phyloP scores from a whole-genome alignment of 495 filamentous ascomycete species.

The Aspergillus ellipticus region DNA sequence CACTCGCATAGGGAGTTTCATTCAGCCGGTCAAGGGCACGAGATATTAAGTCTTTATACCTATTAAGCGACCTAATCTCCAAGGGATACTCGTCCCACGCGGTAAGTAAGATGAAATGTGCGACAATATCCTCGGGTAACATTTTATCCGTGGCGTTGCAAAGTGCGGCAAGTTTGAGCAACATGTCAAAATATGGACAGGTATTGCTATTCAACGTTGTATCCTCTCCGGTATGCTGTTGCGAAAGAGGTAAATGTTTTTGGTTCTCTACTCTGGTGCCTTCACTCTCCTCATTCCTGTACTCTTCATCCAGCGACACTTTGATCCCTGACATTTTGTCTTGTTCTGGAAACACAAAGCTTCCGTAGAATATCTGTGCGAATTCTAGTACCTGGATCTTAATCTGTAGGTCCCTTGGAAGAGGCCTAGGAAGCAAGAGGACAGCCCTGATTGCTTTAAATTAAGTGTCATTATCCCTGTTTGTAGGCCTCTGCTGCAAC shows the following conservation, averaged over 20 bases:
- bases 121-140: conserved; percentile 39
- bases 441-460: conserved; percentile 8
- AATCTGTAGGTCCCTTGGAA: conserved; percentile 25
- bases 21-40: not conserved
- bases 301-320: not conserved
- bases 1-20: not conserved
- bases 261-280: not conserved
- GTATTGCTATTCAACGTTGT: not conserved
- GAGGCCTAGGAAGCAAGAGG: not conserved
- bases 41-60: not conserved
- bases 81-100: conserved; percentile 43
- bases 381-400: conserved; percentile 27
- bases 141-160: conserved; percentile 31
- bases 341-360: not conserved
- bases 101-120: conserved; percentile 49
- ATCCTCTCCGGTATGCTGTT: not conserved
- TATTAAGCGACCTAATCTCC: conserved; percentile 12
- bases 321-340: not conserved
- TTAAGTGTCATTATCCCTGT: not conserved
- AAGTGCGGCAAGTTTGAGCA: conserved; percentile 46
- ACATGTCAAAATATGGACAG: conserved; percentile 25
- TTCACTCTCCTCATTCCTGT: not conserved
- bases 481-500: not conserved
- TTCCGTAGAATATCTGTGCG: not conserved
- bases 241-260: not conserved